Evolutionary conservation across 78 protist genomes (phyloP), one percentile per base, ranked within the genome.

Genomic region (Dictyostelium brefeldianum): DNA sequence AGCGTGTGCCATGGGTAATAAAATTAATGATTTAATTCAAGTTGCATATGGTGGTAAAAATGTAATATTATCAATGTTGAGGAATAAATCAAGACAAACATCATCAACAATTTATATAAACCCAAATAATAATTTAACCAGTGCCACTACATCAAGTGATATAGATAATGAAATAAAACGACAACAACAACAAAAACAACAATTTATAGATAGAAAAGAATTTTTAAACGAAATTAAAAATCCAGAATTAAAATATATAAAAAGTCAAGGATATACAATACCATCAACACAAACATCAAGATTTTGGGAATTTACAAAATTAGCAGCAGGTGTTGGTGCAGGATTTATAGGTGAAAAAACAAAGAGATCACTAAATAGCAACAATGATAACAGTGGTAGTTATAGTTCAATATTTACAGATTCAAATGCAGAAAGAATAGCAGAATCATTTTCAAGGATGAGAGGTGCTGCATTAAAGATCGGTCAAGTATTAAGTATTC

Each of bases 391-490:
- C n/a, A 64, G 43, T 36, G 43, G 43, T n/a, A 9, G 27, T 29
- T 47, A 62, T 65, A 80, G 81, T 77, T 41, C 93, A 47, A 25
- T 87, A 22, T 87, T 87, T 87, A 31, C 65, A 25, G 93, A 87
- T 36, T 47, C 83, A 4, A 87, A 87, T 65, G 93, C 93, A 57
- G 81, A 43, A 8, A 87, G 95, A 75, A 75, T 97, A 18, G 96
- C 96, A 11, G 89, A 67, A 10, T 71, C 98, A 36, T 91, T 97
- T 57, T 96, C 97, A 11, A 70, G 87, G 43, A 96, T 97, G 98
- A 89, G 99, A 54, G 99, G 99, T 15, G 98, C 99, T 29, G 99
- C 99, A 9, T 75, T 97, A 22, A 97, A 97, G 78, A 69, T 97
- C 18, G 99, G 99, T 9, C 99, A 97, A 43, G 91, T 97, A 22